phyloP scores from a whole-genome alignment of 306 rosid genomes.

The Rosa rugosa region DNA sequence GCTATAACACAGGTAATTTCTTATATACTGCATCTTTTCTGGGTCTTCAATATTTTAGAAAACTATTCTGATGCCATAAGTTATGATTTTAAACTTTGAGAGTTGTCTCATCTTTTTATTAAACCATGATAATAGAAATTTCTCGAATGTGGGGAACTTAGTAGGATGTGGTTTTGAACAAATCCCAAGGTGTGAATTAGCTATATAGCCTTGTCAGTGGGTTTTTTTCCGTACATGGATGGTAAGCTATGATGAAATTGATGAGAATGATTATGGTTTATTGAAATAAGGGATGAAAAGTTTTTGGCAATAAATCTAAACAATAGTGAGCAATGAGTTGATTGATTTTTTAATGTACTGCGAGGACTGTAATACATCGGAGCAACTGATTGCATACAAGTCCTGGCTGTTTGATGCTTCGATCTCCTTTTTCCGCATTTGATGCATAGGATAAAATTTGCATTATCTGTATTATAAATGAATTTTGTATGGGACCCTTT shows the following conservation, averaged over 20 bases:
- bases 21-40: not conserved
- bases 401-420: not conserved
- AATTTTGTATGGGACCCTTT: not conserved
- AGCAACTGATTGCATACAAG: not conserved
- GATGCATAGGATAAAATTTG: not conserved
- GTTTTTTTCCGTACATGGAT: not conserved
- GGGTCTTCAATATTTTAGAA: not conserved
- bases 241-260: not conserved
- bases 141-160: not conserved
- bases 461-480: not conserved
- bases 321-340: not conserved
- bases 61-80: not conserved
- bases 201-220: not conserved
- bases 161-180: not conserved
- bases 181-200: not conserved
- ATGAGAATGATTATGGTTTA: not conserved
- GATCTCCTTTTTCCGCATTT: not conserved
- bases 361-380: not conserved
- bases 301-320: not conserved
- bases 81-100: not conserved
- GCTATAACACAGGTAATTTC: conserved; percentile 85
- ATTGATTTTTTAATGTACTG: not conserved
- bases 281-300: not conserved
- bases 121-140: not conserved
- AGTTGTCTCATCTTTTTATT: not conserved